These are phyloP conservation scores for Coemansia sp. DNA, from an alignment of 192 early-diverging fungal species.

Conservation along the genomic window DNA sequence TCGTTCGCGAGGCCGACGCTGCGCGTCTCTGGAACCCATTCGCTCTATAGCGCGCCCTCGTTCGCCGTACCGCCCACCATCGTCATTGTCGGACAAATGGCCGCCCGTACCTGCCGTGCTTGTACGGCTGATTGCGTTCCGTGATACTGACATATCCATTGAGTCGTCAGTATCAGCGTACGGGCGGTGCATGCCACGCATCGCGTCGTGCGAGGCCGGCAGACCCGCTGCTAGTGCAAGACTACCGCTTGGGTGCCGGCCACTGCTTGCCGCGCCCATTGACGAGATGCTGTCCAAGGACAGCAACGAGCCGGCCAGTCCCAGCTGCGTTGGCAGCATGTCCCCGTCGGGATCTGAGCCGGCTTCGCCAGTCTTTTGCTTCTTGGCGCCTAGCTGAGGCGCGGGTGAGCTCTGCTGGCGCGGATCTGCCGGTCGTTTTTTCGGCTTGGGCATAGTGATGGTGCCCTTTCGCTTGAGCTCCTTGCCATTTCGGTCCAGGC, in stretches of 20 bases:
- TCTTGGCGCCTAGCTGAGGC: conserved; percentile 11
- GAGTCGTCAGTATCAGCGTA: conserved; percentile 10
- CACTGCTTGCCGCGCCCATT: neutral
- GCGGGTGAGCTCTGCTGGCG: conserved; percentile 30
- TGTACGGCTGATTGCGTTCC: conserved; percentile 19
- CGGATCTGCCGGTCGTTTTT: conserved; percentile 27
- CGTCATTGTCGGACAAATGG: conserved; percentile 18
- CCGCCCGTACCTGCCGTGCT: conserved; percentile 17
- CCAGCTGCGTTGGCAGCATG: conserved; percentile 2
- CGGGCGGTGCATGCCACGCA: neutral
- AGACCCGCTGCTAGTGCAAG: conserved; percentile 1
- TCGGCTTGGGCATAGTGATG: conserved; percentile 3
- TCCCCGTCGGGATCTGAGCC: conserved; percentile 15
- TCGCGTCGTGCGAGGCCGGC: neutral
- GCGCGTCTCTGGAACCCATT: conserved; percentile 3
- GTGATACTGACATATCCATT: conserved; percentile 4
- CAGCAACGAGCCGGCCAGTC: conserved; percentile 8
- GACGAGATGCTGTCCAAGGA: conserved; percentile 16
- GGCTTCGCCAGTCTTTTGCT: conserved; percentile 9
- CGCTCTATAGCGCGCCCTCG: neutral
- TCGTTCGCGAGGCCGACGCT: conserved; percentile 18
- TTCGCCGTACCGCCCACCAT: neutral
- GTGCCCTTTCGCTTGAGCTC: conserved; percentile 16
- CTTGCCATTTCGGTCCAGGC: conserved; percentile 6
- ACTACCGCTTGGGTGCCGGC: conserved; percentile 1